Conservation (phyloP, 768 basidiomycete genomes). For the Gloeopeniophorella convolvens region DNA sequence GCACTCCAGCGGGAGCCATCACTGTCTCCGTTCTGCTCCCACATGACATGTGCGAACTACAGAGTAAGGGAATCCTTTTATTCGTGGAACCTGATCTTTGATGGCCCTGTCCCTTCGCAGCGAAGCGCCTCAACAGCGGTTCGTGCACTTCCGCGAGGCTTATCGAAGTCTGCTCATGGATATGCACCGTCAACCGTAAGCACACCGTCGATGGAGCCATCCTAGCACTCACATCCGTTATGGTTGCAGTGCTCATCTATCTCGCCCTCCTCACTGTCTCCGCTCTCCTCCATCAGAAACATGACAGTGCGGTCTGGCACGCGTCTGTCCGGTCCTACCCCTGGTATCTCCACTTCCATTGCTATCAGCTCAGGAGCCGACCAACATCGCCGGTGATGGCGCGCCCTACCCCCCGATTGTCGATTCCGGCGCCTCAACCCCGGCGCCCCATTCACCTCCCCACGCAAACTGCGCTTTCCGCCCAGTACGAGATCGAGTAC, state of each 20-base stretch:
- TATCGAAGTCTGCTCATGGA: conserved; percentile 17
- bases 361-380: conserved; percentile 2
- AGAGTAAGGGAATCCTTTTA: conserved; percentile 3
- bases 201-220: too few relatives aligned
- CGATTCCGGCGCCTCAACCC: conserved; percentile 14
- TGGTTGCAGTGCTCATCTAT: conserved; percentile 12
- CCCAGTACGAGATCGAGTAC: neutral
- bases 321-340: conserved; percentile 14
- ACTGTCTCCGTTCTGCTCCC: conserved; percentile 10
- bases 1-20: conserved; percentile 10
- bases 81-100: neutral
- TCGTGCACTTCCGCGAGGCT: conserved; percentile 17
- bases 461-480: conserved; percentile 1
- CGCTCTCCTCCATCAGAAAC: conserved; percentile 9
- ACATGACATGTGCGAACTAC: conserved; percentile 13
- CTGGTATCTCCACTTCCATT: conserved; percentile 9
- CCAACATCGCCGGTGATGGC: conserved; percentile 1
- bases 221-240: neutral
- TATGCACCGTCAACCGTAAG: conserved; percentile 18
- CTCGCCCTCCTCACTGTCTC: conserved; percentile 9
- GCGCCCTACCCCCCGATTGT: neutral
- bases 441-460: conserved; percentile 12
- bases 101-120: neutral
- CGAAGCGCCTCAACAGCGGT: neutral
- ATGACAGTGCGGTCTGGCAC: conserved; percentile 11